Base-by-base conservation (phyloP, 2,329 filamentous ascomycete species). In the Stemphylium beticola region DNA sequence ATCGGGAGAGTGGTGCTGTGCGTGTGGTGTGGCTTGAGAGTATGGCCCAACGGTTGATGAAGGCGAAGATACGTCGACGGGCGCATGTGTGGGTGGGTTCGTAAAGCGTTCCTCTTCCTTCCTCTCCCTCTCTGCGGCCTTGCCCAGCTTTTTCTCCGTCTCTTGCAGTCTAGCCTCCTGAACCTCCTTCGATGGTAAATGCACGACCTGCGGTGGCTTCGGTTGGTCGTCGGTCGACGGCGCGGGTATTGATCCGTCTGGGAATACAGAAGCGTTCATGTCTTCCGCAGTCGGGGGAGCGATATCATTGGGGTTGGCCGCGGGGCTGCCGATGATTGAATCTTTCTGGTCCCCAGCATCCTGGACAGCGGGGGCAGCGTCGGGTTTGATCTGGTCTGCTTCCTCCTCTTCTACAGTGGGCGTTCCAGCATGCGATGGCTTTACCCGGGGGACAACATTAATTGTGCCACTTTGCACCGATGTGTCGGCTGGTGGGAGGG, bases 11-110 rank as follows among this genome's bases (percentile, higher is more conserved):
- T 82, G 83, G 58, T 88, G 84, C 55, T 87, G 83, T 34, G 87
- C 82, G 32, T 83, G 84, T 1, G 91, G 89, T 0, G 91, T 95
- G 18, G 88, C 86, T 49, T 87, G 87, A 38, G 89, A 92, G 64
- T 88, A 87, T 1, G 87, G 83, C 29, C 82, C 86, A 49, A 85
- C 78, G 1, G 89, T 92, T 5, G 91, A 93, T 8, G 80, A 83
- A 20, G 84, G 84, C 11, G 79, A 82, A 10, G 80, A 82, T 7
- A 75, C 73, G 51, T 78, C 71, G 57, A 59, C 57, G 9, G 60
- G 34, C 2, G 49, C 65, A 34, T 65, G 67, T 5, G 64, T 50
- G 45, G 59, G 65, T 41, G 67, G 66, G 34, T 71, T 49, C 24
- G 65, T 63, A 48, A 73, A 63, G 63, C 61, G 71, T 59, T 68